Conservation (phyloP, 2,329 filamentous ascomycete species). For the Exophiala alcalophila region DNA sequence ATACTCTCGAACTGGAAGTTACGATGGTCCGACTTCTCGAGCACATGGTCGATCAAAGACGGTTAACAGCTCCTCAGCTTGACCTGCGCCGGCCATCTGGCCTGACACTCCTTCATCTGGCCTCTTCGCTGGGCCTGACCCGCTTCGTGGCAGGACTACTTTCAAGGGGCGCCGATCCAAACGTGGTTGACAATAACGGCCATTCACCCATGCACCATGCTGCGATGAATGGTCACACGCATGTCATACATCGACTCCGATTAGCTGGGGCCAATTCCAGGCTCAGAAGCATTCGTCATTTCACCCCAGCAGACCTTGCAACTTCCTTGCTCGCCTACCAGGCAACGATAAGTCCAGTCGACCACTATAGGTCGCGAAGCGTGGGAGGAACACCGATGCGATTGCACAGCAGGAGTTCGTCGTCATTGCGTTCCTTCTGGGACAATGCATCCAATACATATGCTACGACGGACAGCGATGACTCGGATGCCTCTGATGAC, state of each 20-base stretch:
- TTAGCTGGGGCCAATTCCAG: slow-evolving; percentile 69
- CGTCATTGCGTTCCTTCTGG: slow-evolving; percentile 66
- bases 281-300: slow-evolving; percentile 66
- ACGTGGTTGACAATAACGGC: slow-evolving; percentile 71
- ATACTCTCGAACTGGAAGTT: slow-evolving; percentile 58
- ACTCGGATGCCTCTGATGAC: slow-evolving; percentile 46
- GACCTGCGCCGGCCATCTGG: slow-evolving; percentile 65
- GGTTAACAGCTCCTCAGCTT: slow-evolving; percentile 54
- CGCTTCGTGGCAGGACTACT: slow-evolving; percentile 74
- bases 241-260: slow-evolving; percentile 73
- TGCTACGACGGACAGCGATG: slow-evolving; percentile 42
- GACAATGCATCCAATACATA: slow-evolving; percentile 49
- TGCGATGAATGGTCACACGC: slow-evolving; percentile 68
- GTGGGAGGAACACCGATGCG: slow-evolving; percentile 54
- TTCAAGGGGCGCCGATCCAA: slow-evolving; percentile 72
- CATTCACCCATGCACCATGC: slow-evolving; percentile 82
- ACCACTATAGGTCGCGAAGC: slow-evolving; percentile 65
- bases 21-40: slow-evolving; percentile 73
- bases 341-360: slow-evolving; percentile 60
- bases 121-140: slow-evolving; percentile 70
- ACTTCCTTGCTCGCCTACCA: slow-evolving; percentile 62
- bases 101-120: slow-evolving; percentile 78
- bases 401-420: slow-evolving; percentile 61
- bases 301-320: slow-evolving; percentile 69
- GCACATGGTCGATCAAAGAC: slow-evolving; percentile 58